Conservation (phyloP, 75 land plant species). For the Sequoia sempervirens region DNA sequence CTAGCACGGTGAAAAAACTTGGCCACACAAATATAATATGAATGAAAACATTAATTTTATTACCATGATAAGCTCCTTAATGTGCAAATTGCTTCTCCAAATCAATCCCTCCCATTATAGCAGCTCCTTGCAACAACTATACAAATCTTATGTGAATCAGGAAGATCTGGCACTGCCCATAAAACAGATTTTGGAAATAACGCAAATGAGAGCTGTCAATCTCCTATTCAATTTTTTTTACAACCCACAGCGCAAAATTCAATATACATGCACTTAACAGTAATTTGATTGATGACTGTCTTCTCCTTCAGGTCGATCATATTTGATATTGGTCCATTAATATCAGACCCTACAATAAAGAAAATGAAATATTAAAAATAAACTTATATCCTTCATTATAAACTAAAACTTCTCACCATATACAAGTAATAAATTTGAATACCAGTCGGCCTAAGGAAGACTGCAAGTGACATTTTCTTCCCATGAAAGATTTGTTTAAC, state of each 20-base stretch:
- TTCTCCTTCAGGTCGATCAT: slow-evolving; percentile 26
- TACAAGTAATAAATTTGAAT: too few relatives aligned
- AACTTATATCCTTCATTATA: background rate
- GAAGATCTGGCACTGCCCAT: background rate
- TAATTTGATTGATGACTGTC: slow-evolving; percentile 19
- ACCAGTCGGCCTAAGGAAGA: slow-evolving; percentile 14
- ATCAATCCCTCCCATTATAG: slow-evolving; percentile 50
- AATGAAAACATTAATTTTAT: slow-evolving; percentile 69
- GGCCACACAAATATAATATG: slow-evolving; percentile 88
- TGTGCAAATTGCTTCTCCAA: slow-evolving; percentile 84
- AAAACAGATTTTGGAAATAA: too few relatives aligned
- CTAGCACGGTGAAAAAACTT: slow-evolving; percentile 55
- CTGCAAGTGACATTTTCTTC: too few relatives aligned
- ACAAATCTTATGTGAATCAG: background rate
- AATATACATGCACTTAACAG: slow-evolving; percentile 10
- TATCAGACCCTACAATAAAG: slow-evolving; percentile 12
- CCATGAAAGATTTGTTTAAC: slow-evolving; percentile 11
- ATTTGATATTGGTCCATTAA: slow-evolving; percentile 28
- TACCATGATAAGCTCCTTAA: slow-evolving; percentile 90
- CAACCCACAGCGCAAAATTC: too few relatives aligned
- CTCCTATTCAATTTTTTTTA: too few relatives aligned
- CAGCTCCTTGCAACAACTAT: background rate
- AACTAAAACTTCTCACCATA: slow-evolving; percentile 26
- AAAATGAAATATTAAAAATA: background rate
- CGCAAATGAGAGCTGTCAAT: too few relatives aligned